Evolutionary conservation across 768 basidiomycete genomes (phyloP).

Genomic region (Hortiboletus flavorubellus): DNA sequence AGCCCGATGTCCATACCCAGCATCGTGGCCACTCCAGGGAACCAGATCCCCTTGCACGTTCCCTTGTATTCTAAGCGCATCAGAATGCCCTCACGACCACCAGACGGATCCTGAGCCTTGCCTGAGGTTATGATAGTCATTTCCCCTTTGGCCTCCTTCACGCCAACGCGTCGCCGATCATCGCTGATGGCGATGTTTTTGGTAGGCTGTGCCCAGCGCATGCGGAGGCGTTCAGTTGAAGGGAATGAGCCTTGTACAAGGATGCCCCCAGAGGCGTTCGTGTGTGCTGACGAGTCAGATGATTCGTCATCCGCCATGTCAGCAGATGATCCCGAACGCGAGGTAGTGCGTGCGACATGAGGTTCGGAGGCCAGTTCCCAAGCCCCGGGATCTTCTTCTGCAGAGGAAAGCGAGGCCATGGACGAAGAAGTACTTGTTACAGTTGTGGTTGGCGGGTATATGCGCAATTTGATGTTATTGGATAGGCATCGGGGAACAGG

Average conservation of each 20-base stretch:
- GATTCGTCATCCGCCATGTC: conserved; percentile 82
- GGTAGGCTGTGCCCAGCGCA: conserved; percentile 73
- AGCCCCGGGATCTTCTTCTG: conserved; percentile 61
- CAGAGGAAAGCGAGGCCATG: conserved; percentile 70
- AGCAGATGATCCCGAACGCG: conserved; percentile 58
- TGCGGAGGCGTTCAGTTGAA: conserved; percentile 68
- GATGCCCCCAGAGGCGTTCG: conserved; percentile 55
- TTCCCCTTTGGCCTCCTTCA: conserved; percentile 63
- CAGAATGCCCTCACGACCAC: conserved; percentile 49
- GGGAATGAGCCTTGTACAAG: conserved; percentile 77
- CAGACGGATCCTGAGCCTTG: conserved; percentile 37
- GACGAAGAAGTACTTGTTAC: conserved; percentile 48
- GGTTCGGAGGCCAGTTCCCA: conserved; percentile 82
- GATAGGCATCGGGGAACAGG: conserved; percentile 76
- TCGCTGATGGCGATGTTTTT: conserved; percentile 45
- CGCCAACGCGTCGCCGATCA: conserved; percentile 65
- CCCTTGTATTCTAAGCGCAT: conserved; percentile 71
- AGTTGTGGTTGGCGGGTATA: conserved; percentile 56
- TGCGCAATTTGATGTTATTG: conserved; percentile 69
- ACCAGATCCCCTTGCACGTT: conserved; percentile 75
- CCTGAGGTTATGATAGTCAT: conserved; percentile 61
- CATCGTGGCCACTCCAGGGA: conserved; percentile 77
- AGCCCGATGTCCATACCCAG: conserved; percentile 75
- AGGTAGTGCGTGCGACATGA: conserved; percentile 57
- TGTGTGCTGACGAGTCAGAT: conserved; percentile 60